Evolutionary conservation across 768 basidiomycete genomes (phyloP), one percentile per base, ranked within the genome.

Genomic region (Amanita rimosa): DNA sequence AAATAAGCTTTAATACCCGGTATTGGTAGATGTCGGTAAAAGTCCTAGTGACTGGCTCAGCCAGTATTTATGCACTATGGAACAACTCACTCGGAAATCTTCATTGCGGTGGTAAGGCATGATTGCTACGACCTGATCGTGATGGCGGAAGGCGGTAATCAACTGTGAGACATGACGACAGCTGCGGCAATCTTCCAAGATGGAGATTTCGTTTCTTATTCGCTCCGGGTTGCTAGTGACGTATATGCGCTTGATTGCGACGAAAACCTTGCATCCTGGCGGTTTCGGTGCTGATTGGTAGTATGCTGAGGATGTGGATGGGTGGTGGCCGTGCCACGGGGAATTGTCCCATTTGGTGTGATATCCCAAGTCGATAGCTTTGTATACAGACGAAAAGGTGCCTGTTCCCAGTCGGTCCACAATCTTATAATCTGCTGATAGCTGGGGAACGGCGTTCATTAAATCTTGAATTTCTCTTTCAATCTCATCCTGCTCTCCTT

Each of bases 361-460:
- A 57, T 85, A 78, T 50, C 73, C 66, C 13, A 85, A 57, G 63
- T 99, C 96, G 54, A 94, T 64, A 0, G 94, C 96, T 58, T 98
- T 96, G 75, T 97, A 99, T n/a, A 99, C 96, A 8, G 93, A 93
- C 0, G 95, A 97, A 67, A 99, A 99, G 1, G 95, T 99, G 13
- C 95, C 95, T 47, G 94, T 97, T 11, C 96, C 96, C 0, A 99
- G 76, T 1, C 94, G 78, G 67, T 97, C 95, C 31, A 97, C 63
- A 31, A 98, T 70, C 44, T 69, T 75, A 70, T 95, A 98, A 54
- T 85, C 72, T 2, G 69, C 59, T 4, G 65, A 60, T 46, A 95
- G 70, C n/a, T 73, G 64, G 0, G 87, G 85, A 3, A 95, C 79
- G 14, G 75, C 72, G 1, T 67, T 60, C 53, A 80, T 67, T 22